A percentile compares a stretch with the other conserved stretches of the same genome.
Evolutionary conservation across 148 eudicot species (phyloP).

Genomic region (Chenopodium suecicum): DNA sequence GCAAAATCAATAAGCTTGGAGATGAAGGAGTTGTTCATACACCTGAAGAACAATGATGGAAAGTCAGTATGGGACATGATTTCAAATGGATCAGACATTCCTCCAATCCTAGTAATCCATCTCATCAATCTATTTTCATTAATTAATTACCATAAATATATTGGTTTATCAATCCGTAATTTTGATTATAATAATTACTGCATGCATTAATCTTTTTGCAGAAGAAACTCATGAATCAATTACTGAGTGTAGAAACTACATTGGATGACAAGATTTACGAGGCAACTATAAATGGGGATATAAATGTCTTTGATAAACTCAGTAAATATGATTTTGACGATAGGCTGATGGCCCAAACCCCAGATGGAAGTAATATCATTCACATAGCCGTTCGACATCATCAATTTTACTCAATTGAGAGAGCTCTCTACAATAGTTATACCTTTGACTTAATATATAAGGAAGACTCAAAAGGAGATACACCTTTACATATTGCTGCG

Average conservation of each 20-base stretch:
- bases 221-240: not conserved
- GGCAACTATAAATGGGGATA: not conserved
- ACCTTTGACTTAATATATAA: not conserved
- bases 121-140: not conserved
- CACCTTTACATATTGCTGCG: conserved; percentile 14
- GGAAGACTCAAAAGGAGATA: conserved; percentile 10
- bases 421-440: not conserved
- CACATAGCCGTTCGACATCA: conserved; percentile 1
- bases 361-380: conserved; percentile 4
- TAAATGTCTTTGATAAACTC: not conserved
- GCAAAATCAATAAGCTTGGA: not conserved
- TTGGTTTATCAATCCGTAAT: no score
- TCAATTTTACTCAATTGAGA: not conserved
- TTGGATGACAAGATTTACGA: not conserved
- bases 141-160: no score
- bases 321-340: no score
- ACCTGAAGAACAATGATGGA: not conserved
- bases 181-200: no score
- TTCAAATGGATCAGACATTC: not conserved
- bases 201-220: not conserved
- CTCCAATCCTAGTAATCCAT: not conserved
- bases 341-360: not conserved
- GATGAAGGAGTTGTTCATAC: not conserved
- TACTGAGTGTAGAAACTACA: not conserved
- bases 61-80: not conserved